Base-by-base conservation (phyloP, 169 alveolate genomes). In the Eimeria sp. region DNA sequence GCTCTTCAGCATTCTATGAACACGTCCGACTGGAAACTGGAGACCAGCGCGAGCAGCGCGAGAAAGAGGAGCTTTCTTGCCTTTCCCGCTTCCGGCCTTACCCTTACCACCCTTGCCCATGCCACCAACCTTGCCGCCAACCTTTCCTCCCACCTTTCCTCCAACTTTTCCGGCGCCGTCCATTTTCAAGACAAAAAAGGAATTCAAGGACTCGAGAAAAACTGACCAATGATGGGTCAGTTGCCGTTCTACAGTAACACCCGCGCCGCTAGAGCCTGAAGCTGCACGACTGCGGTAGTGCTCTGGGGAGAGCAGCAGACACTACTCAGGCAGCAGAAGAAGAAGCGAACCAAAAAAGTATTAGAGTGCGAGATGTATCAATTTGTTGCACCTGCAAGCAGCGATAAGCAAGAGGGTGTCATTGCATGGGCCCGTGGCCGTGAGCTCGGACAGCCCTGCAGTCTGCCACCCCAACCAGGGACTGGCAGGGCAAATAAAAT, bases 21-120 rank as follows among this genome's bases (percentile, higher is more conserved):
- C 99, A 97, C 99, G 98, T 80, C 99, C 99, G 54, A 99, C 99
- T 66, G 99, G 99, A 97, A 99, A 99, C 98, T 99, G 99, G 56
- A 99, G 99, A 43, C 99, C 99, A 43, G 99, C 99, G 96, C 99
- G 99, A 52, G 99, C 99, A 43, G 99, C 99, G 89, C 99, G 99
- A 87, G 99, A 98, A 76, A 99, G 99, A 25, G 99, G 99, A 83
- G 99, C 98, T 96, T 99, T 99, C 98, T 99, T 99, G 95, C 96
- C 95, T 72, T 94, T 94, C 20, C 96, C 97, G 74, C 95, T 72
- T 40, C 97, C 96, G 30, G 77, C 95, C 95, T 93, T 87, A 23
- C 96, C 97, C 96, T 90, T 90, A 27, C 97, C 96, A 33, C 96
- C 97, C 96, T 95, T 90, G 68, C 96, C 97, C 96, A 91, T 90